These are phyloP conservation scores for Beverwykella pulmonaria DNA, from an alignment of 495 filamentous ascomycete species.

Conservation along the genomic window DNA sequence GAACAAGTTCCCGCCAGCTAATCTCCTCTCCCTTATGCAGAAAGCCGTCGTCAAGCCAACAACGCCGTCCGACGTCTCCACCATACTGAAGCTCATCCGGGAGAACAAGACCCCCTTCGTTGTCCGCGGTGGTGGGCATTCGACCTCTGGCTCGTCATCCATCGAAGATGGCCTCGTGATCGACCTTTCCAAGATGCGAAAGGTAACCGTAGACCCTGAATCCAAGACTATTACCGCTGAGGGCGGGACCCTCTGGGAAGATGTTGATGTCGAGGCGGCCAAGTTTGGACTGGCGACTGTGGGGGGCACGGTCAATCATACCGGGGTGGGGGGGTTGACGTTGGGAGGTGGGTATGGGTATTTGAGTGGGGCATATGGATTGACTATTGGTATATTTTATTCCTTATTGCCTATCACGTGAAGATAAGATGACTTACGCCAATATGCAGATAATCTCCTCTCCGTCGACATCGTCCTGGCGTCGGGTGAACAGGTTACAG, in stretches of 20 bases:
- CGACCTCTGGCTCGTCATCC: conserved; percentile 54
- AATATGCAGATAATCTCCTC: conserved; percentile 50
- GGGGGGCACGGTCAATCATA: conserved; percentile 62
- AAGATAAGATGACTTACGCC: background rate
- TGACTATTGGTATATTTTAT: conserved; percentile 48
- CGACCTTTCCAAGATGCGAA: conserved; percentile 56
- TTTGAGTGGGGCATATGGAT: conserved; percentile 54
- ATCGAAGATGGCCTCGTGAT: conserved; percentile 58
- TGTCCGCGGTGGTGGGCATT: conserved; percentile 59
- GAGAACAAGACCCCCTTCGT: conserved; percentile 53
- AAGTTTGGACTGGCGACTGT: conserved; percentile 58
- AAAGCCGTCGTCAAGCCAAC: conserved; percentile 50
- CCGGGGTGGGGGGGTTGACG: conserved; percentile 57
- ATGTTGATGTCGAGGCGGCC: conserved; percentile 57
- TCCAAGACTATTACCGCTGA: conserved; percentile 53
- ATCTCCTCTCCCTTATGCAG: conserved; percentile 27
- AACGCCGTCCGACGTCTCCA: conserved; percentile 46
- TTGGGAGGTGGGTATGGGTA: conserved; percentile 62
- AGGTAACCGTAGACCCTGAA: conserved; percentile 51
- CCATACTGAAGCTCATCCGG: conserved; percentile 51
- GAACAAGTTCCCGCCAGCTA: no score
- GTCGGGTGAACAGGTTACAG: conserved; percentile 50
- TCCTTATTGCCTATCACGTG: no score
- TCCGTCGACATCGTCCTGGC: conserved; percentile 55
- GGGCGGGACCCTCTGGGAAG: conserved; percentile 59